Conservation (phyloP, 768 basidiomycete species). For the Russula abietina region DNA sequence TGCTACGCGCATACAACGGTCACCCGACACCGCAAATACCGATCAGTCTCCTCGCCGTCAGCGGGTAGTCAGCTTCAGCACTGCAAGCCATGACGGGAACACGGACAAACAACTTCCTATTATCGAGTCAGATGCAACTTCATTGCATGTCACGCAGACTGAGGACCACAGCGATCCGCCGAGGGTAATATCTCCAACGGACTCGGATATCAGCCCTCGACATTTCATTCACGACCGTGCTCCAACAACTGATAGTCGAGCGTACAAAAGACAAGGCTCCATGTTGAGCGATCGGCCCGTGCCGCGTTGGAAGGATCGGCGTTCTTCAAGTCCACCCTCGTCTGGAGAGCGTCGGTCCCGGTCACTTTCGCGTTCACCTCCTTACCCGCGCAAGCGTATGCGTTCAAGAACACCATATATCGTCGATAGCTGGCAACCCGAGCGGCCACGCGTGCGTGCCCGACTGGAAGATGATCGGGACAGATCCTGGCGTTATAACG, state of each 20-base stretch:
- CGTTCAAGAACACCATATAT: conserved; percentile 10
- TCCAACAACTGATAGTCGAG: background rate
- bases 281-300: conserved; percentile 3
- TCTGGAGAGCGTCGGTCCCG: background rate
- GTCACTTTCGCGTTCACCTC: conserved; percentile 5
- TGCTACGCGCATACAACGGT: background rate
- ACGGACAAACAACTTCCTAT: background rate
- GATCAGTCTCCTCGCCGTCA: background rate
- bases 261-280: conserved; percentile 1
- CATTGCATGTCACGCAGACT: background rate
- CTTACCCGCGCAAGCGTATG: conserved; percentile 8
- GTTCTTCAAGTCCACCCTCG: background rate
- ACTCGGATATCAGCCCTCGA: background rate
- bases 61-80: background rate
- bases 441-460: background rate
- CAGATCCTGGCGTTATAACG: background rate
- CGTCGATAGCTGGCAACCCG: background rate
- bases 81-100: conserved; percentile 4
- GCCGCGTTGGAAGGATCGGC: conserved; percentile 6
- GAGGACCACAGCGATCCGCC: background rate
- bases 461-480: background rate
- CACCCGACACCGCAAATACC: background rate
- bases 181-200: background rate
- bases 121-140: background rate
- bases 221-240: background rate